Conservation (phyloP, 164 flowering plant species). For the Macadamia integrifolia region DNA sequence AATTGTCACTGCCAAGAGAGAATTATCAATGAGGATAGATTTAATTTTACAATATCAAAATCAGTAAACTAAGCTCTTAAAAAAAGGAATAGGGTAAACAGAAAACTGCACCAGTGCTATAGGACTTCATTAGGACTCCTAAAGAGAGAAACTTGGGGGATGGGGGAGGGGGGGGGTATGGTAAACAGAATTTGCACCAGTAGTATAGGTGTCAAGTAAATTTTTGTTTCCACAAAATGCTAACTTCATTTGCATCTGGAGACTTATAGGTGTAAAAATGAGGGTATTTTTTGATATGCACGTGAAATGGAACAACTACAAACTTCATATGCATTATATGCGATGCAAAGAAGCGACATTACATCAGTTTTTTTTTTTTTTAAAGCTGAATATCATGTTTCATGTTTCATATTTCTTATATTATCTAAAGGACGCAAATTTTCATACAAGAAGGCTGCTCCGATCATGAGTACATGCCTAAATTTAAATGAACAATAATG, state of each 20-base stretch:
- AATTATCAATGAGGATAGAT: no score
- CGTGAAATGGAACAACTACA: no score
- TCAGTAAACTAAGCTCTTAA: background rate
- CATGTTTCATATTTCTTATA: no score
- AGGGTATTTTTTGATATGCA: no score
- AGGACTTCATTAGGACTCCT: background rate
- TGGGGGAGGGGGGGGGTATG: background rate
- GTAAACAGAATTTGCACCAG: background rate
- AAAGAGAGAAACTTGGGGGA: background rate
- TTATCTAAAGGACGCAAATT: background rate
- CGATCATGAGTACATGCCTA: no score
- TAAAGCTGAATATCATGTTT: no score
- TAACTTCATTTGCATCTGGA: background rate
- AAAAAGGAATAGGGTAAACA: background rate
- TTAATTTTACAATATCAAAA: background rate
- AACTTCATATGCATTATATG: no score
- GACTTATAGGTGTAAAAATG: background rate
- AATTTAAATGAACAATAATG: background rate
- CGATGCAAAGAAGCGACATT: no score
- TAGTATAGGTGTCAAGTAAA: no score
- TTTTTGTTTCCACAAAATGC: background rate
- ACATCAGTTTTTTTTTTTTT: no score
- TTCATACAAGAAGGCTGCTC: background rate
- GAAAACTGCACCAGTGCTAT: background rate
- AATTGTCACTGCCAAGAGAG: background rate